Evolutionary conservation across 345 rosid species (phyloP), one percentile per base, ranked within the genome.

Genomic region (Corchorus capsularis): DNA sequence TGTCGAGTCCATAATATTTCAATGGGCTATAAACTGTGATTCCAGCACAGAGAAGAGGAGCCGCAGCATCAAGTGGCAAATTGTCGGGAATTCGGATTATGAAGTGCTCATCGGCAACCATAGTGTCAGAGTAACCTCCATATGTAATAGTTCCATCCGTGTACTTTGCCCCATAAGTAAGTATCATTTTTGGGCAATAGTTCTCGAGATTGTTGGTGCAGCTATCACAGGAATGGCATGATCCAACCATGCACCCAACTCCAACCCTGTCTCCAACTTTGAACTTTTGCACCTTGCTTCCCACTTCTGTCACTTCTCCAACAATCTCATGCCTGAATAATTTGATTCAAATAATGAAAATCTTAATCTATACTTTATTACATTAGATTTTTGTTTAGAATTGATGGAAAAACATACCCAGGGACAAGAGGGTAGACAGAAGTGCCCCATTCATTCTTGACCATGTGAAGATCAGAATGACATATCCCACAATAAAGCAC

Each of bases 11-110:
- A 46, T 73, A 79, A 27, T 80, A 78, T 77, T 68, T 87, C 79
- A 87, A 32, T 0, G 93, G 84, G 56, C 91, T 83, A 59, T 86
- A 89, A 6, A 86, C 89, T 5, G 96, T 87, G 69, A 88, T 81
- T 6, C 96, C 96, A 3, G 91, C 92, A 39, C 92, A 91, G 3
- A 89, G 92, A 27, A 91, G 79, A 12, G 91, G 96, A 1, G 93
- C 92, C 0, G 72, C 73, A 0, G 83, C 90, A 9, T 85, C 89
- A 0, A 89, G 75, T 0, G 91, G 85, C 10, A 88, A 35, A 74
- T 76, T 80, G 0, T 88, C 86, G 0, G 93, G 96, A 8, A 91
- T 78, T 1, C 81, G 80, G 68, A 91, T 75, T 3, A 89, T 46
- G 63, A 63, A 87, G 60, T 77, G 79, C 41, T 89, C 87, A 4